These are phyloP conservation scores for Inosperma sp. DNA, from an alignment of 768 basidiomycete genomes.

Conservation along the genomic window DNA sequence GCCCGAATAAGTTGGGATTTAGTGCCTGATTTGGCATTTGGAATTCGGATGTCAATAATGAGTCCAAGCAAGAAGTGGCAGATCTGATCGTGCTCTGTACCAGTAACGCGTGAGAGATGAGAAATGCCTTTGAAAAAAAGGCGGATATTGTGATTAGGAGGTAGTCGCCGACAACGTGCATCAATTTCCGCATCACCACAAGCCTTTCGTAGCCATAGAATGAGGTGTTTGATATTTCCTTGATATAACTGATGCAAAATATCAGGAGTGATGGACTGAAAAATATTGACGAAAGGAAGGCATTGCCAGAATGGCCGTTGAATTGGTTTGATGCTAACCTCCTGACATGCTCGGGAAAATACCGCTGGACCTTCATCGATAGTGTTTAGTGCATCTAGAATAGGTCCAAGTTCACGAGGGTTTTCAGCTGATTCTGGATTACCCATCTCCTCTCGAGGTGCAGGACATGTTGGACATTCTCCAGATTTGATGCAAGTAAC, in stretches of 20 bases:
- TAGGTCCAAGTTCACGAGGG: conserved; percentile 11
- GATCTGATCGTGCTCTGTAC: no score
- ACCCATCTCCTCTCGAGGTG: conserved; percentile 17
- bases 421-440: not conserved
- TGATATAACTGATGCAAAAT: no score
- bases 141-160: no score
- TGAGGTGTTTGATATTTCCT: conserved; percentile 40
- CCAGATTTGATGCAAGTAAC: conserved; percentile 25
- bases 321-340: conserved; percentile 23
- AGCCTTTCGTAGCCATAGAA: conserved; percentile 29
- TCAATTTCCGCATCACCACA: conserved; percentile 28
- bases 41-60: not conserved
- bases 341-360: conserved; percentile 17
- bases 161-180: no score
- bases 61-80: conserved; percentile 8
- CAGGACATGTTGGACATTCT: conserved; percentile 27
- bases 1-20: not conserved
- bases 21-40: not conserved
- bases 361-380: conserved; percentile 11
- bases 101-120: no score
- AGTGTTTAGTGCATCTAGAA: conserved; percentile 26
- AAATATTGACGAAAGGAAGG: conserved; percentile 39
- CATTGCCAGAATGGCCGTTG: conserved; percentile 37
- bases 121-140: no score
- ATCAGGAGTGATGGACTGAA: no score